Evolutionary conservation across 768 basidiomycete species (phyloP), one percentile per base, ranked within the genome.

Genomic region (Rossbeevera mucosa): DNA sequence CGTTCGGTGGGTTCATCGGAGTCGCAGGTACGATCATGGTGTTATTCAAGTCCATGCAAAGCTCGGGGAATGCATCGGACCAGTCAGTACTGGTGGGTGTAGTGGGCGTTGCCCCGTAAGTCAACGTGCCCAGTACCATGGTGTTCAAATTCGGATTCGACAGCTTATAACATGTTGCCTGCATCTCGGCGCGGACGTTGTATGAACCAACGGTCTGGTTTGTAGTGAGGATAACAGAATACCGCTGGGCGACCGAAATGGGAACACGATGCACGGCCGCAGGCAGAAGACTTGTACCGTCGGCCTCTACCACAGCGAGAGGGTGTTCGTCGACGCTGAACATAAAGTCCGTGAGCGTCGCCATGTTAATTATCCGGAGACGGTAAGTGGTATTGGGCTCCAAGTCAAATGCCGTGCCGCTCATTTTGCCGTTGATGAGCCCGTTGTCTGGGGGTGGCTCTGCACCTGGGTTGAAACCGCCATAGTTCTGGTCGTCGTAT

Each of bases 161-260:
- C 42, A 67, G 58, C 24, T 70, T 70, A 45, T 70, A 72, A 40
- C 66, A 67, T 1, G 53, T 30, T 4, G 44, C 61, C 43, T 74
- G 72, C 55, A 76, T 58, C 36, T 65, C 68, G 9, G 71, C 71
- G 21, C 76, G 71, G 56, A 78, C 56, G 18, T 65, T 64, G 44
- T 72, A 73, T 4, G 64, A 61, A 20, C 68, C 70, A 25, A 48
- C 58, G 6, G 71, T 73, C 52, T 68, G 68, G 53, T 77, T 73
- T 30, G 77, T 72, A 21, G 54, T 55, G 14, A 80, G 59, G 33
- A 80, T 66, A 29, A 75, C 78, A n/a, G 72, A 74, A 59, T 79
- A 78, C 40, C 79, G 71, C 65, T 80, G 79, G 2, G 77, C 79
- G 40, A 79, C 69, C 22, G 71, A 70, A 50, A 80, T 47, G 3